Evolutionary conservation across 1,284 basidiomycete genomes (phyloP).

Genomic region (Tilletiopsis washingtonensis): DNA sequence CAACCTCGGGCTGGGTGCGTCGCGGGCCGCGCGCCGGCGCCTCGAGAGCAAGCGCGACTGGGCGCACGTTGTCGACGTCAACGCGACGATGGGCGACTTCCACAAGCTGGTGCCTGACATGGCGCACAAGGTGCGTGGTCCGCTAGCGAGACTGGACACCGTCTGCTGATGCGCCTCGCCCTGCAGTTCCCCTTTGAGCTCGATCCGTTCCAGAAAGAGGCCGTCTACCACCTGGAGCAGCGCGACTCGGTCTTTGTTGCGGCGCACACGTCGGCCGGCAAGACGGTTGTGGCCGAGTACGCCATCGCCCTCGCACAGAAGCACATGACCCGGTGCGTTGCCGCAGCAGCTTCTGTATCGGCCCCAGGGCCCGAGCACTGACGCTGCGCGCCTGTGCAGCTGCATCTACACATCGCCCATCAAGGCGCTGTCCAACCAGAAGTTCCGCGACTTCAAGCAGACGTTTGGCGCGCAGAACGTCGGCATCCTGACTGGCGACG

Average conservation of each 20-base stretch:
- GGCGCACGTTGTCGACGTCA: slow-evolving; percentile 94
- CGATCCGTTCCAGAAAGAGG: slow-evolving; percentile 92
- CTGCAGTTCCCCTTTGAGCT: slow-evolving; percentile 78
- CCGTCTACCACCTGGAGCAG: slow-evolving; percentile 93
- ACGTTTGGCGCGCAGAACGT: slow-evolving; percentile 87
- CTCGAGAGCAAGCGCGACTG: slow-evolving; percentile 70
- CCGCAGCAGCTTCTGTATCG: too few relatives aligned
- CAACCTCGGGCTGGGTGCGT: neutral
- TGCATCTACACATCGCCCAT: slow-evolving; percentile 99
- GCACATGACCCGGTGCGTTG: slow-evolving; percentile 76
- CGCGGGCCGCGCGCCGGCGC: slow-evolving; percentile 14
- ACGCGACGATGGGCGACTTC: slow-evolving; percentile 80
- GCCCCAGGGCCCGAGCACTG: too few relatives aligned
- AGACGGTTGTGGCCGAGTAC: slow-evolving; percentile 98
- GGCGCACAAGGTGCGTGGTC: slow-evolving; percentile 56
- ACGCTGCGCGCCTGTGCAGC: too few relatives aligned
- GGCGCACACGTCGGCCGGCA: slow-evolving; percentile 97
- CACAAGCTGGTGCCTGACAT: slow-evolving; percentile 78
- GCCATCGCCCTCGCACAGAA: slow-evolving; percentile 92
- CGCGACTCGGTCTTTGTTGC: slow-evolving; percentile 98
- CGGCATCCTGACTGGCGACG: slow-evolving; percentile 95
- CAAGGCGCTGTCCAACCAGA: slow-evolving; percentile 97
- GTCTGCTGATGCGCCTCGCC: slow-evolving; percentile 83
- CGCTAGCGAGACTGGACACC: slow-evolving; percentile 79
- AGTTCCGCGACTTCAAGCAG: slow-evolving; percentile 97